Evolutionary conservation across 2,329 filamentous ascomycete genomes (phyloP), one percentile per base, ranked within the genome.

Genomic region (Aureobasidium namibiae): DNA sequence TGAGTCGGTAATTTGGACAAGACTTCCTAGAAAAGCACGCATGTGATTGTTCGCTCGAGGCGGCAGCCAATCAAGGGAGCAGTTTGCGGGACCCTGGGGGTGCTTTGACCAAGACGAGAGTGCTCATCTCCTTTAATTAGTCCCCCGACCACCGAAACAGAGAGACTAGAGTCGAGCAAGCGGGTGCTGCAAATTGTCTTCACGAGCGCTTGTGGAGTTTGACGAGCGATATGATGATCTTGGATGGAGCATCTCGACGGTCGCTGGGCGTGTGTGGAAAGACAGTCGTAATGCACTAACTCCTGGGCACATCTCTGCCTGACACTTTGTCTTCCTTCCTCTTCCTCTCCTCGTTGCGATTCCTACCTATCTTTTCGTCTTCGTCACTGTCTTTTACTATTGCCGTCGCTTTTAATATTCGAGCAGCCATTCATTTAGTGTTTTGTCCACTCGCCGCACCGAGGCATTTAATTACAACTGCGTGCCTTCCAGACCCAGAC

Each of bases 401-500:
- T 33, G 33, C 38, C 42, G 42, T 26, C 4, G 50, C 50, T 54
- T 38, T 23, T 42, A 42, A 45, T 56, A 56, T 26, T 21, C 39
- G 52, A 56, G 39, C 52, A 31, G 48, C 54, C 54, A 57, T 48
- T 57, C 54, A 39, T 57, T 57, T 46, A 57, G 10, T 57, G 42
- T 48, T 34, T 34, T 56, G 24, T 13, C 26, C 4, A 5, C 23
- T 24, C 10, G 16, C 16, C 54, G 38, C 34, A 29, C 11, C 42
- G 38, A 48, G 54, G 42, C 54, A 57, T 48, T 48, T 57, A 57
- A 57, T 57, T 33, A 46, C 24, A 48, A 29, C 31, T 39, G 38
- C 54, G 54, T 57, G 41, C 54, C 42, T 57, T 48, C 54, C 18
- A 57, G 54, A 57, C 54, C 54, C n/a, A n/a, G n/a, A n/a, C n/a